Evolutionary conservation across 495 filamentous ascomycete species (phyloP), one percentile per base, ranked within the genome.

Genomic region (Echria macrotheca): DNA sequence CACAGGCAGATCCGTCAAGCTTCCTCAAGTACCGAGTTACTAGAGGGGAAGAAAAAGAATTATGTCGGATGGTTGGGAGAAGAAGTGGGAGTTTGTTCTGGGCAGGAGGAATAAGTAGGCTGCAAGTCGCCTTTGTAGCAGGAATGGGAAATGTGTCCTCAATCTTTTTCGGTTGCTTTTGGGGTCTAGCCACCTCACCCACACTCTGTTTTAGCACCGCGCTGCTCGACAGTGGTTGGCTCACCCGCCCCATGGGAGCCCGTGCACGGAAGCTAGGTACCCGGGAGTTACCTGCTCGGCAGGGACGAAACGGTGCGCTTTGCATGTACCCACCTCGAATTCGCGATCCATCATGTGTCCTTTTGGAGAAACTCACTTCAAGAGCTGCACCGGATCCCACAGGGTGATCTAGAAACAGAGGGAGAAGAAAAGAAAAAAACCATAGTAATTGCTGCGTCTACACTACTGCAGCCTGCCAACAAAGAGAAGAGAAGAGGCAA

Each of bases 111-210:
- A 18, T 37, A 28, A 38, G 44, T 19, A 43, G 46, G 22, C 46
- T 10, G 32, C 32, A 37, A 48, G 33, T 39, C 41, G 44, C 44
- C 43, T 52, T 52, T 48, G 33, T 38, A 48, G 23, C 33, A 48
- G 33, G 25, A 55, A 61, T 51, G 26, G 60, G 55, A 61, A 61
- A 64, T 61, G 55, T 64, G 60, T 64, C 60, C 60, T 64, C 51
- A 59, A 60, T 52, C 53, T 50, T 41, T 49, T 50, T 60, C 36
- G 46, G 45, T 38, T 48, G 45, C 45, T 39, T 48, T 44, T 39
- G 12, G 35, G 46, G 33, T 32, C 44, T 48, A 57, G 57, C 51
- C 59, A 54, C 52, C 47, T 56, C 49, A 48, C 54, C 44, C 48
- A 42, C 55, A 42, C 49, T 46, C 38, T 48, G 23, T 48, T 48